Conservation (phyloP, 83 land plant genomes). For the Picea abies region DNA sequence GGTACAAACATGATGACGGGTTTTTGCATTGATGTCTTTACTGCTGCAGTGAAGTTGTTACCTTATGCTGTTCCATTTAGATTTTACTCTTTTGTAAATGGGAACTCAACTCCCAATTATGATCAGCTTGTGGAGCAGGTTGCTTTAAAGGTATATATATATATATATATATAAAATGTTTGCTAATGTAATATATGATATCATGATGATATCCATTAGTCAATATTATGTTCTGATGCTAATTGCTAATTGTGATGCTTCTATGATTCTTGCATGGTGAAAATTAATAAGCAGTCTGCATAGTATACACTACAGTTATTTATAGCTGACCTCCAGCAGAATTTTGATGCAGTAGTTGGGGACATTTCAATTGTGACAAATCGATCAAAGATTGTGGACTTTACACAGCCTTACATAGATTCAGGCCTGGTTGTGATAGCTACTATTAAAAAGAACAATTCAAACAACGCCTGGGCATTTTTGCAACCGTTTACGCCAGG, state of each 20-base stretch:
- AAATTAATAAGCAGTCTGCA: not conserved
- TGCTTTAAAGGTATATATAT: conserved; percentile 36
- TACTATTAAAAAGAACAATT: conserved; percentile 30
- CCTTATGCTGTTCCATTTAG: conserved; percentile 8
- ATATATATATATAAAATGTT: conserved; percentile 15
- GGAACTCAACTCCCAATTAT: conserved; percentile 54
- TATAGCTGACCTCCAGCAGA: conserved; percentile 25
- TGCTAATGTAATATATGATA: not conserved
- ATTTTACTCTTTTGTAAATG: conserved; percentile 58
- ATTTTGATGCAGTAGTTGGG: conserved; percentile 84
- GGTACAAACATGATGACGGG: no score
- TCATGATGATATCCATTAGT: not conserved
- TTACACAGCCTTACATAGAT: conserved; percentile 75
- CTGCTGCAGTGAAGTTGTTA: no score
- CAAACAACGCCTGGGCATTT: conserved; percentile 76
- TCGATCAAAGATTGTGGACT: conserved; percentile 75
- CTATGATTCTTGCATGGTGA: not conserved
- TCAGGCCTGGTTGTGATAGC: conserved; percentile 79
- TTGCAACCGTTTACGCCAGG: conserved; percentile 73
- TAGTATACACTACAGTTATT: not conserved
- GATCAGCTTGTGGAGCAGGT: conserved; percentile 51
- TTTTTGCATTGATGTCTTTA: no score
- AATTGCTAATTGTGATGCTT: not conserved
- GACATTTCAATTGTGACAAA: conserved; percentile 82
- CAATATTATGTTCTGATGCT: not conserved